Conservation (phyloP, 257 asterid species). For the Nicotiana sylvestris region DNA sequence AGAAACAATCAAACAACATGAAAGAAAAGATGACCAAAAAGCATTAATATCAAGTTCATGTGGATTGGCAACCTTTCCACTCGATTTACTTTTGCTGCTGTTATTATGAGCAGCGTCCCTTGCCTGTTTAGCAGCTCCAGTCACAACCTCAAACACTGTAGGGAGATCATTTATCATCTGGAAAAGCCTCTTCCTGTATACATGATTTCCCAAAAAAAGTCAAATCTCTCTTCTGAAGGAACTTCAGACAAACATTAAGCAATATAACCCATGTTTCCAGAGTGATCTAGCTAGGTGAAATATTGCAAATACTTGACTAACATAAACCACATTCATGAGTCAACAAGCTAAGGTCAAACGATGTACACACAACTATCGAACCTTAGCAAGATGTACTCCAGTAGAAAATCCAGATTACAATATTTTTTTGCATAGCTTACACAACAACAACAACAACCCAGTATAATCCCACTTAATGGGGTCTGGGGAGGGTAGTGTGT, state of each 20-base stretch:
- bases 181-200: constrained; percentile 66
- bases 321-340: not conserved
- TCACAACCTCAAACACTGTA: constrained; percentile 63
- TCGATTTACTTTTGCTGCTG: constrained; percentile 51
- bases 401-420: not conserved
- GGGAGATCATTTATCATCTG: constrained; percentile 74
- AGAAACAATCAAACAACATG: not conserved
- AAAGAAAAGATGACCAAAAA: not conserved
- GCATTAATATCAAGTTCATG: not conserved
- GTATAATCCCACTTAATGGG: too few species aligned
- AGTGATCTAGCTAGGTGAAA: not conserved
- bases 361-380: not conserved
- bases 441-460: not conserved
- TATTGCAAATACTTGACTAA: not conserved
- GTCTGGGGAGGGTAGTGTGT: too few species aligned
- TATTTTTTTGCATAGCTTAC: too few species aligned
- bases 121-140: constrained; percentile 41
- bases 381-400: not conserved
- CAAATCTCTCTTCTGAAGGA: not conserved
- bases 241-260: not conserved
- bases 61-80: constrained; percentile 34
- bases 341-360: too few species aligned
- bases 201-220: constrained; percentile 9
- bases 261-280: not conserved
- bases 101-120: constrained; percentile 41